These are phyloP conservation scores for Penicillium sclerotigenum DNA, from an alignment of 2,329 filamentous ascomycete species.

Conservation along the genomic window DNA sequence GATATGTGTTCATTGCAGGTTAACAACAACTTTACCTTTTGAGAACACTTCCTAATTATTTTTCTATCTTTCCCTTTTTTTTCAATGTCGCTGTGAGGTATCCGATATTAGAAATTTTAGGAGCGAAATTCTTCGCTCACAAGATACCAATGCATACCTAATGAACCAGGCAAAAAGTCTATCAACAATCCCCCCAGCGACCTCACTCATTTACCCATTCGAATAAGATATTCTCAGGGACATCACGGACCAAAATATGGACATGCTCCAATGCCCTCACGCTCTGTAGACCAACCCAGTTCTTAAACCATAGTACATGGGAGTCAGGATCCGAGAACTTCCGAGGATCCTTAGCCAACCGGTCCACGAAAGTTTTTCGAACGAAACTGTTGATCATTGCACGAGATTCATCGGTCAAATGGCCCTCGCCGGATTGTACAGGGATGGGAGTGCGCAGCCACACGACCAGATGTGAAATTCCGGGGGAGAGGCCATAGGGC, in stretches of 20 bases:
- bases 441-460: slow-evolving; percentile 55
- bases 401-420: slow-evolving; percentile 52
- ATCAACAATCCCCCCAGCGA: background rate
- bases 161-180: background rate
- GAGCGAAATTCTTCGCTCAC: background rate
- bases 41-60: background rate
- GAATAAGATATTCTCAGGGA: slow-evolving; percentile 43
- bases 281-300: slow-evolving; percentile 60
- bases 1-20: background rate
- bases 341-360: slow-evolving; percentile 37
- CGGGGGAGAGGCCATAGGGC: slow-evolving; percentile 57
- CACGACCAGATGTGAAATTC: slow-evolving; percentile 56
- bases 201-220: slow-evolving; percentile 44
- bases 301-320: slow-evolving; percentile 63
- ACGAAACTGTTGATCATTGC: slow-evolving; percentile 51
- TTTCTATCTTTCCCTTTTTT: no score
- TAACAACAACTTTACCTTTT: background rate
- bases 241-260: slow-evolving; percentile 53
- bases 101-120: background rate
- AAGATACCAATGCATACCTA: background rate
- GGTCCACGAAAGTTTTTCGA: slow-evolving; percentile 47
- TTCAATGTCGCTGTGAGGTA: background rate
- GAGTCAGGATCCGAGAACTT: slow-evolving; percentile 35
- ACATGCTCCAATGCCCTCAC: slow-evolving; percentile 58
- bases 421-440: slow-evolving; percentile 46